phyloP scores from a whole-genome alignment of 371 early-diverging fungal genomes.

The Gilbertella persicaria region DNA sequence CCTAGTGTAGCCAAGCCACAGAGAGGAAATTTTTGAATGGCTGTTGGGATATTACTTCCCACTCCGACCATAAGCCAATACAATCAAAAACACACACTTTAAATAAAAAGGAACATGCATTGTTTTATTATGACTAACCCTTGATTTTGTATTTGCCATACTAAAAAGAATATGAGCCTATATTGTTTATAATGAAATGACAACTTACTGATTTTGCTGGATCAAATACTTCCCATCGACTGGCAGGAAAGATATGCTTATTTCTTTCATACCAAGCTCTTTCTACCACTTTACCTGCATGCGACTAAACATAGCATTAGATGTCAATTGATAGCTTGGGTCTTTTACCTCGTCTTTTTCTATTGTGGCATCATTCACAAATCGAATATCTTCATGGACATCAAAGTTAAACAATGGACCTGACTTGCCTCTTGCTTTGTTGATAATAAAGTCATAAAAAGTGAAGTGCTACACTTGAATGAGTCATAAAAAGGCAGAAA shows the following conservation, averaged over 20 bases:
- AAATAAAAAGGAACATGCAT: too few relatives aligned
- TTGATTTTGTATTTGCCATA: conserved; percentile 76
- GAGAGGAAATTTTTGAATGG: too few relatives aligned
- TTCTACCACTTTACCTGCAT: conserved; percentile 95
- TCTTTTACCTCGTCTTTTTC: conserved; percentile 81
- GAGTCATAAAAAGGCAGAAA: background rate
- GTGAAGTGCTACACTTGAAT: conserved; percentile 72
- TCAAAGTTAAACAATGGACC: conserved; percentile 94
- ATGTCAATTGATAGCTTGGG: background rate
- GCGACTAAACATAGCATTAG: conserved; percentile 57
- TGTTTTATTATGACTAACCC: background rate
- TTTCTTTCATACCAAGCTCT: conserved; percentile 94
- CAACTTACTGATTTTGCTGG: conserved; percentile 73
- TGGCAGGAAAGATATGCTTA: conserved; percentile 96
- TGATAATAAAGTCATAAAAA: conserved; percentile 96
- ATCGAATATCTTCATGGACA: conserved; percentile 91
- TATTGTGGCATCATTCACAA: conserved; percentile 81
- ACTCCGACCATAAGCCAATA: too few relatives aligned
- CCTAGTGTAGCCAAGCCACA: conserved; percentile 4
- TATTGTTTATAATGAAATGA: background rate
- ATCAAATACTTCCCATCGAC: conserved; percentile 93
- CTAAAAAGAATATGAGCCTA: conserved; percentile 22
- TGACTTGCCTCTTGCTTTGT: conserved; percentile 94
- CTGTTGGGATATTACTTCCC: too few relatives aligned
- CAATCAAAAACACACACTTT: too few relatives aligned